phyloP scores from a whole-genome alignment of 352 stramenopile species.

The Globisporangium recalcitrans region DNA sequence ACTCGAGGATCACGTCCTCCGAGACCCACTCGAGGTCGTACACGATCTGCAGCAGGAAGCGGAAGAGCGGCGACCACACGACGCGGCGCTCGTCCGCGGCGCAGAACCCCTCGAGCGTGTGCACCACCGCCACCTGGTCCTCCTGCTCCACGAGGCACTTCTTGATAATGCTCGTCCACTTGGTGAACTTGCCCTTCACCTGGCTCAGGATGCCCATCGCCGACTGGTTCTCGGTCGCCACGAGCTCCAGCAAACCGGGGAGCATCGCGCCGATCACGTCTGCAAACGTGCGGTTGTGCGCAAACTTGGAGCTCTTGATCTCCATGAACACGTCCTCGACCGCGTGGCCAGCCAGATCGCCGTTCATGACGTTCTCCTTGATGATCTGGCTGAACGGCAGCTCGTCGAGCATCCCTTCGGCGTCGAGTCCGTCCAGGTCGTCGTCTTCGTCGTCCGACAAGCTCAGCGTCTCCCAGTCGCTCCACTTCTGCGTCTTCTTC shows the following conservation, averaged over 20 bases:
- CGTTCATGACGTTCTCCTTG: slow-evolving; percentile 74
- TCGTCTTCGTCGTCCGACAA: slow-evolving; percentile 77
- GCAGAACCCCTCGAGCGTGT: slow-evolving; percentile 58
- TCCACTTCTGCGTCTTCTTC: slow-evolving; percentile 54
- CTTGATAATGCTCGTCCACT: slow-evolving; percentile 89
- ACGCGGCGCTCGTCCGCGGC: slow-evolving; percentile 31
- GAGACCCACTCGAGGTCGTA: slow-evolving; percentile 92
- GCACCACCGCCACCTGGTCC: slow-evolving; percentile 59
- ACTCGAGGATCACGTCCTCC: slow-evolving; percentile 91
- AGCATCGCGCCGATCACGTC: slow-evolving; percentile 78
- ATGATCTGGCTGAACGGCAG: slow-evolving; percentile 73
- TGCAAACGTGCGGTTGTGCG: slow-evolving; percentile 85
- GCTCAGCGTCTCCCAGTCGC: slow-evolving; percentile 76
- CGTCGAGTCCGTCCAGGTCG: slow-evolving; percentile 45
- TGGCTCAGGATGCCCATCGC: slow-evolving; percentile 66
- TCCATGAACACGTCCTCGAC: slow-evolving; percentile 91
- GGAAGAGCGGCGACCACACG: slow-evolving; percentile 81
- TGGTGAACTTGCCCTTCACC: slow-evolving; percentile 82
- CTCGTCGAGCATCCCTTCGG: slow-evolving; percentile 32
- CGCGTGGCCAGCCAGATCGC: slow-evolving; percentile 65
- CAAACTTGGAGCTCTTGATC: slow-evolving; percentile 93
- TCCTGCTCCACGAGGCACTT: slow-evolving; percentile 84
- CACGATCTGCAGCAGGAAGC: slow-evolving; percentile 91
- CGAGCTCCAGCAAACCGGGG: slow-evolving; percentile 59
- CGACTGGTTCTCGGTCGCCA: slow-evolving; percentile 45